phyloP scores from a whole-genome alignment of 257 asterid genomes.

The Cordia subcordata region DNA sequence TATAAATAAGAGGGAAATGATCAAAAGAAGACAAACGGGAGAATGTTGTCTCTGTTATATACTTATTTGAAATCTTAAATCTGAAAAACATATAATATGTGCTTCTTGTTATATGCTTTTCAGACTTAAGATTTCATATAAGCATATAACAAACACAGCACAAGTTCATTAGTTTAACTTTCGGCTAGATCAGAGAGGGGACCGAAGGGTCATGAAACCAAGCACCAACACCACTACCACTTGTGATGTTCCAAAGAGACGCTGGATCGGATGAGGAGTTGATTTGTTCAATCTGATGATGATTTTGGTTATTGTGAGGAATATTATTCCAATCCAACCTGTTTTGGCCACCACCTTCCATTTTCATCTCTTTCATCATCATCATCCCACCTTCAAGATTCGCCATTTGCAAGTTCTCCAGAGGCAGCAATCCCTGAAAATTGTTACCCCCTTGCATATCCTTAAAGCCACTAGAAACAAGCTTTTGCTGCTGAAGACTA shows the following conservation, averaged over 20 bases:
- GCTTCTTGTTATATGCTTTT: not conserved
- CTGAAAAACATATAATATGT: not conserved
- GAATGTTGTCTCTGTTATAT: no score
- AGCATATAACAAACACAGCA: no score
- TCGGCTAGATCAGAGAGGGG: constrained; percentile 32
- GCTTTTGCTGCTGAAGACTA: constrained; percentile 28
- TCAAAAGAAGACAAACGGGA: not conserved
- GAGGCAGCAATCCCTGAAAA: constrained; percentile 18
- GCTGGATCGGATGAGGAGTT: constrained; percentile 17
- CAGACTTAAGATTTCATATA: no score
- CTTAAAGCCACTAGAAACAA: constrained; percentile 15
- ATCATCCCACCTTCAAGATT: constrained; percentile 16
- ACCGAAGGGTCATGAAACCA: constrained; percentile 54
- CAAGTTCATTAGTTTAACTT: not conserved
- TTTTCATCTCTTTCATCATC: constrained; percentile 28
- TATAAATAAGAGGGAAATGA: constrained; percentile 19
- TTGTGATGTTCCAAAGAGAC: constrained; percentile 37
- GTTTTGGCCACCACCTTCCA: constrained; percentile 22
- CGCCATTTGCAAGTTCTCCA: constrained; percentile 22
- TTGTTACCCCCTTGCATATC: constrained; percentile 12
- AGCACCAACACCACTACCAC: constrained; percentile 20
- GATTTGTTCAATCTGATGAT: constrained; percentile 26
- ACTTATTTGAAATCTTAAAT: no score
- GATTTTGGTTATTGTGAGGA: not conserved
- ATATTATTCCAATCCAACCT: constrained; percentile 25